These are phyloP conservation scores for Nepenthes alata DNA, from an alignment of 179 eudicot genomes.

Conservation along the genomic window DNA sequence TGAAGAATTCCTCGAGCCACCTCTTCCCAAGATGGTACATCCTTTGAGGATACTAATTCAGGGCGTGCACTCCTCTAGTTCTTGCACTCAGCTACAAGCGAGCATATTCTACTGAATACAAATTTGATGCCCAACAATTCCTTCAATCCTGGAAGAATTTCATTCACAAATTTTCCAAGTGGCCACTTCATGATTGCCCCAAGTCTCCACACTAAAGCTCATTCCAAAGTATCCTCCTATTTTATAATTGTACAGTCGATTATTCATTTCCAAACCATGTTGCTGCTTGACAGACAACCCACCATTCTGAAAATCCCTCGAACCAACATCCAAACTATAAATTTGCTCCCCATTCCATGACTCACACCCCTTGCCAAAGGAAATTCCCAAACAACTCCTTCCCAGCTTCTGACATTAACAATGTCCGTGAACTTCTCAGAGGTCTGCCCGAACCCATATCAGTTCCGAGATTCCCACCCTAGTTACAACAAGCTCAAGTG, in stretches of 20 bases:
- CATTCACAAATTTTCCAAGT: slow-evolving; percentile 1
- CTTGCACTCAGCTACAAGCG: slow-evolving; percentile 13
- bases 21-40: slow-evolving; percentile 2
- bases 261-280: slow-evolving; percentile 6
- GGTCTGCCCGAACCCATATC: no score
- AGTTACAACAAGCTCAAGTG: no score
- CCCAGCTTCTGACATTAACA: no score
- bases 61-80: slow-evolving; percentile 5
- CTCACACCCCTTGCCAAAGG: no score
- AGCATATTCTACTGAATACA: slow-evolving; percentile 12
- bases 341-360: slow-evolving; percentile 2
- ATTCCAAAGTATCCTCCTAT: neutral
- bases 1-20: slow-evolving; percentile 2
- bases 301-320: neutral
- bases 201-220: slow-evolving; percentile 9
- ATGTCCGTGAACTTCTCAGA: no score
- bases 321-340: slow-evolving; percentile 12
- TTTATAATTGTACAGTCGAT: slow-evolving; percentile 2
- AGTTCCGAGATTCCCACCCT: no score
- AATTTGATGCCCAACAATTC: slow-evolving; percentile 11
- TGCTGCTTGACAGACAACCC: slow-evolving; percentile 4
- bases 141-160: slow-evolving; percentile 2
- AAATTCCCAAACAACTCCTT: no score
- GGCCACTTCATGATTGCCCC: neutral
- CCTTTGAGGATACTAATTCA: neutral